phyloP scores from a whole-genome alignment of 2,329 filamentous ascomycete genomes.

The Tolypocladium pustulatum region DNA sequence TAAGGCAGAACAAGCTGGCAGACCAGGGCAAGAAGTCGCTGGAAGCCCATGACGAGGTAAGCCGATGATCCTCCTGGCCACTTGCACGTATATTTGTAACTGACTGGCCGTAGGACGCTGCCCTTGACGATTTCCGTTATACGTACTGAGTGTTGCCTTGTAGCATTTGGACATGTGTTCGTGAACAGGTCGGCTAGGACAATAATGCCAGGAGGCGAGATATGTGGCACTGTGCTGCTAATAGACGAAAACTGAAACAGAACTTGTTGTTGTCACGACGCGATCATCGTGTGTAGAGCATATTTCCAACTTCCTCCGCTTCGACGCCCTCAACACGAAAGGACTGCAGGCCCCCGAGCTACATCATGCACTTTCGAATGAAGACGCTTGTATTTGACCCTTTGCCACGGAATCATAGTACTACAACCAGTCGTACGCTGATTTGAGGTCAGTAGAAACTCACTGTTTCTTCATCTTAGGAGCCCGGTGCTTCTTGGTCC shows the following conservation, averaged over 20 bases:
- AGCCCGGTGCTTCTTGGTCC: too few species aligned
- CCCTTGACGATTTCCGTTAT: background rate
- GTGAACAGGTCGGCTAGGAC: background rate
- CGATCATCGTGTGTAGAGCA: too few species aligned
- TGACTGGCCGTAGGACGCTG: background rate
- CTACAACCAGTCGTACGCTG: too few species aligned
- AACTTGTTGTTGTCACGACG: too few species aligned
- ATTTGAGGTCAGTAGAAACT: too few species aligned
- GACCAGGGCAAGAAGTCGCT: constrained; percentile 42
- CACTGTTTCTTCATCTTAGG: too few species aligned
- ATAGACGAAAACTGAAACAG: background rate
- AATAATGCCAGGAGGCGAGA: background rate
- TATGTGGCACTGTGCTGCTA: background rate
- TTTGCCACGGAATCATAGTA: too few species aligned
- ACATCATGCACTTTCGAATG: too few species aligned
- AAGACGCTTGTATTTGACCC: too few species aligned
- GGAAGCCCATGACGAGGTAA: constrained; percentile 35
- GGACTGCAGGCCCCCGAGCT: too few species aligned
- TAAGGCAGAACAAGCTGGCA: constrained; percentile 35
- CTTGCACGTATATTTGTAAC: background rate
- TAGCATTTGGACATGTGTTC: background rate
- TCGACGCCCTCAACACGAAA: too few species aligned
- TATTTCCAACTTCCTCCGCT: too few species aligned
- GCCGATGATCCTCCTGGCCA: constrained; percentile 10
- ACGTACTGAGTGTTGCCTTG: background rate